Evolutionary conservation across 1,139 yeast genomes (phyloP).

Genomic region (Debaryomyces psychrophilus): DNA sequence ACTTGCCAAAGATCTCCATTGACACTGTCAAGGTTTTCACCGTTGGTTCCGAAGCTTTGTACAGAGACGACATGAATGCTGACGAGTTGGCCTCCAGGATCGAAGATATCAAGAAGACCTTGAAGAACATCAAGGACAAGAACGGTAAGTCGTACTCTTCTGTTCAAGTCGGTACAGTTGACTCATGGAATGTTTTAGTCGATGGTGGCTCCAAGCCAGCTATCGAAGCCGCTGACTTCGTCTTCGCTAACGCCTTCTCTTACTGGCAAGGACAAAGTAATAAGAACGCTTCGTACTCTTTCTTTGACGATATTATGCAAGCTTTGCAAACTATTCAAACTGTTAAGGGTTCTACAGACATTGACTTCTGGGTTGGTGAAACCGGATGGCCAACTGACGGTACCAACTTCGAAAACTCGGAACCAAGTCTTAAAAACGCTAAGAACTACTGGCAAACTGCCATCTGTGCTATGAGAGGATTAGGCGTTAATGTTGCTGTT

Average conservation of each 20-base stretch:
- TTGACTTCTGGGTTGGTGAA: conserved; percentile 94
- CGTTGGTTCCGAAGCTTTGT: conserved; percentile 91
- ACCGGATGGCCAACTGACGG: conserved; percentile 98
- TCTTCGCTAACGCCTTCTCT: conserved; percentile 92
- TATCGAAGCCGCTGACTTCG: conserved; percentile 77
- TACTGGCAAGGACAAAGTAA: conserved; percentile 97
- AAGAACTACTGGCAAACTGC: conserved; percentile 81
- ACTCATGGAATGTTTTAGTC: conserved; percentile 91
- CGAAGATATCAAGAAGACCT: conserved; percentile 55
- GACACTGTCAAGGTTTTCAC: conserved; percentile 71
- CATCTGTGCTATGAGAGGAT: conserved; percentile 88
- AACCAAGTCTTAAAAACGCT: conserved; percentile 76
- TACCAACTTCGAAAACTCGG: conserved; percentile 62
- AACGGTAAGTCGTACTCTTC: conserved; percentile 74
- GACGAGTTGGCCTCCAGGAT: conserved; percentile 66
- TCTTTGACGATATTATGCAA: conserved; percentile 95
- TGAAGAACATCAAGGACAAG: conserved; percentile 68
- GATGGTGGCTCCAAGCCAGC: conserved; percentile 73
- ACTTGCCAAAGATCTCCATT: conserved; percentile 71
- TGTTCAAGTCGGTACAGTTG: conserved; percentile 87
- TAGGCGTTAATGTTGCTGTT: conserved; percentile 91
- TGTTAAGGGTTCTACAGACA: conserved; percentile 80
- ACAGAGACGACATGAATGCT: conserved; percentile 81
- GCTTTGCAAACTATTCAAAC: conserved; percentile 86
- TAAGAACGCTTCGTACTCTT: conserved; percentile 80